Base-by-base conservation (phyloP, 2,329 filamentous ascomycete species). In the Coniella lustricola region DNA sequence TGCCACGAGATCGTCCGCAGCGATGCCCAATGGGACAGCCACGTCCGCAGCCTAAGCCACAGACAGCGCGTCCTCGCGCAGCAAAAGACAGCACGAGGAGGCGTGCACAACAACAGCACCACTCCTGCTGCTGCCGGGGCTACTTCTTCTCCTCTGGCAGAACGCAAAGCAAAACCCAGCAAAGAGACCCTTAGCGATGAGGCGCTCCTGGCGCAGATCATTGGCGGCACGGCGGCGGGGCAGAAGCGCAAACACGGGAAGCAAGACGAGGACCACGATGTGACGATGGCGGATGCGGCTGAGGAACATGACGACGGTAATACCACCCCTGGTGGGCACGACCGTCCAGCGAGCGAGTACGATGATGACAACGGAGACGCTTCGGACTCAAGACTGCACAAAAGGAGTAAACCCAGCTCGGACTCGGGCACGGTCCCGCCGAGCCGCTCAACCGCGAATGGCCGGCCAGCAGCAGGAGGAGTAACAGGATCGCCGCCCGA, bases 1-100 rank as follows among this genome's bases (percentile, higher is more conserved):
- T 90, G 85, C 60, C 78, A 77, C 60, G 72, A 81, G 42, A 68
- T 73, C 33, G 63, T 88, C 59, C 85, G 84, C 64, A 73, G 77
- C 38, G 84, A 88, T 57, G 68, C 75, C 1, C 68, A 84, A 29
- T 89, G 85, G 85, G 77, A 85, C 17, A 67, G 70, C 12, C 85
- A 89, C 59, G 53, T 80, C 33, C 69, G 71, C 42, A 68, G 73
- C 54, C 59, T 67, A 35, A 67, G 53, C 51, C 80, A 76, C 68
- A 71, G 59, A 55, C 71, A 66, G 37, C 62, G 60, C 16, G 47
- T 65, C 2, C 62, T 66, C 34, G 55, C 50, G 3, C 49, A 55
- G 17, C 54, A 54, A 31, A 51, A 48, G 16, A n/a, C n/a, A n/a
- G 25, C 49, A 49, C 58, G 39, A 44, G 57, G 8, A 7, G 13